Base-by-base conservation (phyloP, 441 rosid genomes). In the Jatropha podagrica region DNA sequence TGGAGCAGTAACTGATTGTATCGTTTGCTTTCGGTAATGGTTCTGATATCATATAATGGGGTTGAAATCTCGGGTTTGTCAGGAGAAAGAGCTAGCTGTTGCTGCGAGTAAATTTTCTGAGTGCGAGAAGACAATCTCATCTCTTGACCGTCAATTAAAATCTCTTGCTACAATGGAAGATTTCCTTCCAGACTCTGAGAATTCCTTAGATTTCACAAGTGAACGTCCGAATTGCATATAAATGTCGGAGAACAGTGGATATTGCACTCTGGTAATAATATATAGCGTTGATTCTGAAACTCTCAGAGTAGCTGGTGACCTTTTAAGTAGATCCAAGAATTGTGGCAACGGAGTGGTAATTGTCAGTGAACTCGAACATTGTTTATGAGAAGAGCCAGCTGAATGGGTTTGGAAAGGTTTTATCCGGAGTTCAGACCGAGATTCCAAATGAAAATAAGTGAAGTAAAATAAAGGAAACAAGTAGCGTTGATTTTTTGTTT, bases 41-140 rank as follows among this genome's bases (percentile, higher is more conserved):
- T n/a, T 41, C 38, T 64, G 4, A 42, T 20, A 13, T 51, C n/a
- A 18, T 41, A 54, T 9, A 23, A 14, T 40, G 72, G 17, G n/a
- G 51, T 18, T 48, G 32, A 75, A 69, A 71, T 67, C 62, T 74
- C 82, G 44, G 8, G 12, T 76, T 69, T 64, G 13, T 27, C 88
- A 94, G 97, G 97, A 89, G 82, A 81, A 84, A 81, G 95, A 94
- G 83, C 82, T 94, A 51, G 87, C 88, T 52, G 74, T 77, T 49
- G 93, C 97, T 74, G 93, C 97, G 62, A 80, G 81, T 60, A 89
- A 85, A 81, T 84, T 90, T 61, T 92, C 94, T 32, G 97, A 92
- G 71, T 94, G 98, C 85, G 94, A 94, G 81, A 92, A 83, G 78
- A 94, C 97, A 60, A 91, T 94, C 44, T 84, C 97, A 56, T 90